phyloP scores from a whole-genome alignment of 345 rosid species.

The Capsella bursapastoris region DNA sequence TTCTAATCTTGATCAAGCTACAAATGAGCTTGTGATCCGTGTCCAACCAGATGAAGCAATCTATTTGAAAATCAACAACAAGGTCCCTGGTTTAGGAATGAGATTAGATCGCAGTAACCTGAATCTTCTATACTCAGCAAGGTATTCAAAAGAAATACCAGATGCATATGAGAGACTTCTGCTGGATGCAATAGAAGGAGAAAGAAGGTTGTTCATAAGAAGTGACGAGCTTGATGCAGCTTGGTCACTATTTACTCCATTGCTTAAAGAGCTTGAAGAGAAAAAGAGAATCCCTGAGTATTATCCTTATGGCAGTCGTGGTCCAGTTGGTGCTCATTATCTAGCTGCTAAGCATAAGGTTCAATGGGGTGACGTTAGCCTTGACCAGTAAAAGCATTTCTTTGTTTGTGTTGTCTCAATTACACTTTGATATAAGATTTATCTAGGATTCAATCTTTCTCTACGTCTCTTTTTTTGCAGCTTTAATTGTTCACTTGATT shows the following conservation, averaged over 20 bases:
- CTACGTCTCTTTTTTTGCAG: slow-evolving; percentile 26
- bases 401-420: slow-evolving; percentile 20
- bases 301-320: slow-evolving; percentile 98
- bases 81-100: slow-evolving; percentile 99
- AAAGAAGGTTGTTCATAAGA: slow-evolving; percentile 91
- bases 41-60: slow-evolving; percentile 99
- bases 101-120: slow-evolving; percentile 87
- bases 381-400: slow-evolving; percentile 54
- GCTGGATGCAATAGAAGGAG: slow-evolving; percentile 95
- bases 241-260: slow-evolving; percentile 86
- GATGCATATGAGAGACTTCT: slow-evolving; percentile 98
- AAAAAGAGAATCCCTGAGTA: slow-evolving; percentile 79
- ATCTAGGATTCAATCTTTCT: slow-evolving; percentile 30
- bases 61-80: slow-evolving; percentile 93
- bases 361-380: slow-evolving; percentile 86
- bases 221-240: slow-evolving; percentile 98
- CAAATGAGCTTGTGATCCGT: slow-evolving; percentile 94
- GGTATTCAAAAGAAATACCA: slow-evolving; percentile 96
- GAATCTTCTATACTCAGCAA: slow-evolving; percentile 89
- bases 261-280: slow-evolving; percentile 83
- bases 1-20: slow-evolving; percentile 80
- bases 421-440: slow-evolving; percentile 24
- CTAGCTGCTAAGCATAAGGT: slow-evolving; percentile 94
- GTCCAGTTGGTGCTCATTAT: slow-evolving; percentile 98
- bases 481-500: slow-evolving; percentile 15